Conservation (phyloP, 176 grass and related monocot species). For the Phyllostachys edulis region DNA sequence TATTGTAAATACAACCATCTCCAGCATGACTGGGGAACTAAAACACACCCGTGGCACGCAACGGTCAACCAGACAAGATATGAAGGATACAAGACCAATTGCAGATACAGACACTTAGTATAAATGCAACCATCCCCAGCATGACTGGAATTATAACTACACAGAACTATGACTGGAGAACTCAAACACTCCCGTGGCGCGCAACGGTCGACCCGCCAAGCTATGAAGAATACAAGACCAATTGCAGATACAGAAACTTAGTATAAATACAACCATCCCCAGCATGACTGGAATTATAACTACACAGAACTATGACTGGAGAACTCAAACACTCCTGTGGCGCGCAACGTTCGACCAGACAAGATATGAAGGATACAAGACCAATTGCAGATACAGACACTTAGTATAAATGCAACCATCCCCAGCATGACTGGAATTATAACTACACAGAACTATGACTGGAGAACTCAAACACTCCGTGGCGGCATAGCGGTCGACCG, state of each 20-base stretch:
- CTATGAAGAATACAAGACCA: background rate
- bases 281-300: background rate
- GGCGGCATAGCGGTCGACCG: background rate
- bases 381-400: background rate
- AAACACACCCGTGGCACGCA: background rate
- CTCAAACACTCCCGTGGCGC: background rate
- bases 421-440: background rate
- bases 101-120: no score
- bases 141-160: no score
- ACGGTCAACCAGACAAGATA: background rate
- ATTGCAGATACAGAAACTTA: background rate
- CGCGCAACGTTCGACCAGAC: no score
- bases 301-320: background rate
- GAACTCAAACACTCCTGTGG: background rate
- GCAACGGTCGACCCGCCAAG: background rate
- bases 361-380: background rate
- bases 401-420: background rate
- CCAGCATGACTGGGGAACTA: background rate
- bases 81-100: no score
- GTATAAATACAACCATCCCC: background rate
- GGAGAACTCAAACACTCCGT: background rate
- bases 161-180: no score
- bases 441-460: background rate
- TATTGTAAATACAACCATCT: background rate
- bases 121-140: no score